phyloP scores from a whole-genome alignment of 805 yeast genomes.

The Metschnikowia hibisci region DNA sequence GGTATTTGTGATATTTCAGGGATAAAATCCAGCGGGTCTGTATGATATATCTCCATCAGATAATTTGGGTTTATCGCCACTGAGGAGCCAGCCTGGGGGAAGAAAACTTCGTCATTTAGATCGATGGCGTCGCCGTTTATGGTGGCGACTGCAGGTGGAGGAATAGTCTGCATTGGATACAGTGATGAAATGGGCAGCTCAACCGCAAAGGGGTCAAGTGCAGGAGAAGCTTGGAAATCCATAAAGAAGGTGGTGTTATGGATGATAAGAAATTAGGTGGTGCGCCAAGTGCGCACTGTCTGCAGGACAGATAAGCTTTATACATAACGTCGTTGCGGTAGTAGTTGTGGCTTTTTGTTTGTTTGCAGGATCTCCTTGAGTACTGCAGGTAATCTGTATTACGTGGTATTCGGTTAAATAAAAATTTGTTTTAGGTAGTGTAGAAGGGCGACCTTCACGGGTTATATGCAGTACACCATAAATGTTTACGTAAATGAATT shows the following conservation, averaged over 20 bases:
- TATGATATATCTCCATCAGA: conserved; percentile 3
- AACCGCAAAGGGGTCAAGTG: background rate
- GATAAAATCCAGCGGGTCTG: background rate
- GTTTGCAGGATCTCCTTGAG: no score
- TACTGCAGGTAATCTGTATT: no score
- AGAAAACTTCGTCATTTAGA: conserved; percentile 25
- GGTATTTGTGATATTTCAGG: background rate
- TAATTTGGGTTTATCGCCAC: background rate
- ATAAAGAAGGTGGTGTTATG: conserved; percentile 3
- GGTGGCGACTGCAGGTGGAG: conserved; percentile 19
- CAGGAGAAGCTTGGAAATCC: conserved; percentile 1
- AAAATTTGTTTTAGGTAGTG: no score
- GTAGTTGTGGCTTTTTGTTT: no score
- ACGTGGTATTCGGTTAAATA: no score
- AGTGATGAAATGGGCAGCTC: conserved; percentile 1
- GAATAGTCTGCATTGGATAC: conserved; percentile 5
- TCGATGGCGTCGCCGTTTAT: conserved; percentile 19
- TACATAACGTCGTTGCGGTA: background rate
- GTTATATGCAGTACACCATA: no score
- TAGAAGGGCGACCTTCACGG: no score
- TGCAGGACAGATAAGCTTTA: background rate
- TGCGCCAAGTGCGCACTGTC: conserved; percentile 1
- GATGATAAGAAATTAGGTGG: background rate
- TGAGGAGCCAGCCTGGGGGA: conserved; percentile 9
- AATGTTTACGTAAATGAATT: no score